phyloP scores from a whole-genome alignment of 495 filamentous ascomycete genomes.

The Choiromyces venosus region DNA sequence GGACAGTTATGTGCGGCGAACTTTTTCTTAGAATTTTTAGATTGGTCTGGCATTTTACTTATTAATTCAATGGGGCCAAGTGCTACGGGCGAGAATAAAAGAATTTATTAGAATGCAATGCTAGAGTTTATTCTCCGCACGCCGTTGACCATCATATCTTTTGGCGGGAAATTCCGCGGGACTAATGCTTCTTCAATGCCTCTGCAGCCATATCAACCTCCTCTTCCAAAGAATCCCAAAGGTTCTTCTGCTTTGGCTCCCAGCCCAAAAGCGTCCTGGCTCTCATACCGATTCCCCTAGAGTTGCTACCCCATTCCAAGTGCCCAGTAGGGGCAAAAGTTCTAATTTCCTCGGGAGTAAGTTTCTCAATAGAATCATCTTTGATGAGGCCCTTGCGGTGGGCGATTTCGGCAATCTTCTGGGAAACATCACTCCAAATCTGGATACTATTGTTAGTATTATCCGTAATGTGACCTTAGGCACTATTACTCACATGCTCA shows the following conservation, averaged over 20 bases:
- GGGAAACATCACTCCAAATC: constrained; percentile 54
- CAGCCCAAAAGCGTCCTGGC: constrained; percentile 17
- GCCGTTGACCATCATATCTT: too few relatives aligned
- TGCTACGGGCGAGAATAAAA: too few relatives aligned
- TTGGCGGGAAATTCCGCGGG: too few relatives aligned
- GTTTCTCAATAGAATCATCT: constrained; percentile 46
- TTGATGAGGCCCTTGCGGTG: constrained; percentile 53
- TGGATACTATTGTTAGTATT: constrained; percentile 1
- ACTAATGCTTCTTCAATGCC: constrained; percentile 12
- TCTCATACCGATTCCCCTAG: constrained; percentile 15
- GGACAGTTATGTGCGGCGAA: too few relatives aligned
- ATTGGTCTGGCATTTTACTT: too few relatives aligned
- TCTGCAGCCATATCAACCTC: constrained; percentile 26
- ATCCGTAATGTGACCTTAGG: not conserved
- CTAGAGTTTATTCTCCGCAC: too few relatives aligned
- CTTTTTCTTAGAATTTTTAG: too few relatives aligned
- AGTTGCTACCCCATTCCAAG: constrained; percentile 26
- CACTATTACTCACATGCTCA: constrained; percentile 45
- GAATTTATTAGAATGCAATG: too few relatives aligned
- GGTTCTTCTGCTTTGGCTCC: constrained; percentile 5
- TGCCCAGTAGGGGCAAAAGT: constrained; percentile 16
- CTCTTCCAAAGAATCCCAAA: constrained; percentile 11
- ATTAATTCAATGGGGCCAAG: too few relatives aligned
- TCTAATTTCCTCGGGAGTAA: constrained; percentile 24
- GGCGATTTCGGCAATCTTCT: constrained; percentile 50